Evolutionary conservation across 257 asterid species (phyloP), one percentile per base, ranked within the genome.

Genomic region (Cynanchum wilfordii): DNA sequence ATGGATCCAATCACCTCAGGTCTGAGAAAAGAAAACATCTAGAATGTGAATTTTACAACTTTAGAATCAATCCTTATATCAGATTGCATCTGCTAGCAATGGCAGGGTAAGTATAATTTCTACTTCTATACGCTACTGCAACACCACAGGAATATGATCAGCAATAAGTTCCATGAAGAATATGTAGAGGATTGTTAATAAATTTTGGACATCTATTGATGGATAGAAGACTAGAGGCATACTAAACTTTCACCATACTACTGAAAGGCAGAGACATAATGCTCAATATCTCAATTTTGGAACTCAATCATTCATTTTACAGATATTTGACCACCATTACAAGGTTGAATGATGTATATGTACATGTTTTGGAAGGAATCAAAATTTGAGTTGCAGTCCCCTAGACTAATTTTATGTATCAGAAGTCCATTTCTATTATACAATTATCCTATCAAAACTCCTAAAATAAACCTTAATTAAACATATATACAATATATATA

Each of bases 341-440:
- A 75, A 2, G 50, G 33, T 68, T 44, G 62, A 27, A 66, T 25
- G 51, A 13, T 33, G 56, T 44, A 73, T 67, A 2, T 42, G 65
- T 74, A 74, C 50, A 66, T 40, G 7, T 74, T 19, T 66, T 38
- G 72, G 30, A 45, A 22, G 8, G 55, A 65, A 47, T 12, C 66
- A 62, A 15, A 45, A 38, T 22, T 13, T 17, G 17, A 15, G 24
- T 10, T 25, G 42, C 76, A 60, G 68, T 40, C 70, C 36, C 20
- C 10, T 4, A 10, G 16, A 27, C 42, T 5, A 57, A 56, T 19
- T 60, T 62, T 55, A 40, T 22, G 27, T 45, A 30, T 27, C 55
- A 30, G 27, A 72, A 25, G 33, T 24, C 36, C 69, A 19, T 27
- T 15, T 27, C 44, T 24, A 36, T 42, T 42, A 16, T 75, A 68